Percentiles rank a stretch among this genome's conserved stretches.
These are phyloP conservation scores for Blastobotrys peoriensis DNA, from an alignment of 805 yeast genomes.

Conservation along the genomic window DNA sequence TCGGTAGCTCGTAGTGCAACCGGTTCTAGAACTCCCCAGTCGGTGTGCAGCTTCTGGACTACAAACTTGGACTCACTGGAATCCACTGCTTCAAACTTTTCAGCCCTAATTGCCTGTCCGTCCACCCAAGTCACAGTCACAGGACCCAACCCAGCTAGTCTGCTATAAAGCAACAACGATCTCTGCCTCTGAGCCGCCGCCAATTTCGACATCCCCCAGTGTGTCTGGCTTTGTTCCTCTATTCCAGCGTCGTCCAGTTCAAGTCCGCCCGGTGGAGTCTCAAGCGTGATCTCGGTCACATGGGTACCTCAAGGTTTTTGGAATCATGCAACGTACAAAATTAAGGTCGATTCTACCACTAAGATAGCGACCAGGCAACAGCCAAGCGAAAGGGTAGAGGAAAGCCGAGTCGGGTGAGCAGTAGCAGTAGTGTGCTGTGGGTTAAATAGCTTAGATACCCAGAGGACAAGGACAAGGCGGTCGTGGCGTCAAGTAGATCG, in stretches of 20 bases:
- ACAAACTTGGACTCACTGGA: slow-evolving; percentile 18
- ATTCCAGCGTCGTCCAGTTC: neutral
- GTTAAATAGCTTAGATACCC: no score
- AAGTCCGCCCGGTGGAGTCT: neutral
- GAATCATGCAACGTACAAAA: no score
- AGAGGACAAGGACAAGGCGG: no score
- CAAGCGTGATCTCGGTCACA: no score
- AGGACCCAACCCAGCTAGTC: slow-evolving; percentile 5
- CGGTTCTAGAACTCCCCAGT: slow-evolving; percentile 16
- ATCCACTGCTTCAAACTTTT: slow-evolving; percentile 17
- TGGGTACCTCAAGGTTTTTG: no score
- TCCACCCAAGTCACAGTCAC: slow-evolving; percentile 6
- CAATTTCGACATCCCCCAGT: slow-evolving; percentile 2
- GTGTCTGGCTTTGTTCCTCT: neutral
- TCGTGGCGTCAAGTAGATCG: no score
- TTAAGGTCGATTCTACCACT: no score
- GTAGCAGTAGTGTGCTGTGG: no score
- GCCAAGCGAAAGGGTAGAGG: no score
- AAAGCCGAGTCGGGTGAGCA: no score
- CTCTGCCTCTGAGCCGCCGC: slow-evolving; percentile 14
- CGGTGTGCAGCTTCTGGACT: slow-evolving; percentile 15
- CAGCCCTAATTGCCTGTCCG: slow-evolving; percentile 11
- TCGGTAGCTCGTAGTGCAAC: slow-evolving; percentile 18
- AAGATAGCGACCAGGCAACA: no score
- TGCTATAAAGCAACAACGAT: slow-evolving; percentile 12